phyloP scores from a whole-genome alignment of 2,329 filamentous ascomycete species.

The Knufia petricola region DNA sequence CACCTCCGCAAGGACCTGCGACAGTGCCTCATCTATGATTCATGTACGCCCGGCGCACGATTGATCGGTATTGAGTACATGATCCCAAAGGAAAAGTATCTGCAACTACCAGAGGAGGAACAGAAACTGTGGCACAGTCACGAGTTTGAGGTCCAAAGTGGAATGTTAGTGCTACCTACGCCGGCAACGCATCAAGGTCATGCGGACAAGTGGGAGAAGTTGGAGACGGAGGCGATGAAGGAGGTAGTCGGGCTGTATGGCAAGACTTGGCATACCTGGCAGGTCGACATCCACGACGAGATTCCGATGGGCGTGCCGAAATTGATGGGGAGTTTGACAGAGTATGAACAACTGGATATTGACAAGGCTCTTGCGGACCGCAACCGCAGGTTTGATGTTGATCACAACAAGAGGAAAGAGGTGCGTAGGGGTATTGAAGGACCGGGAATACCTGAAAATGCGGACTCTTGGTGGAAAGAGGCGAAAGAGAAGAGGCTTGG shows the following conservation, averaged over 20 bases:
- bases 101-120: conserved; percentile 56
- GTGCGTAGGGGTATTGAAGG: conserved; percentile 44
- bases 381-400: conserved; percentile 45
- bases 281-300: conserved; percentile 63
- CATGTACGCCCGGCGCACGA: conserved; percentile 53
- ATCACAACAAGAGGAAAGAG: conserved; percentile 44
- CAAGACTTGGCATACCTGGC: conserved; percentile 80
- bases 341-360: conserved; percentile 24
- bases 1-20: conserved; percentile 68
- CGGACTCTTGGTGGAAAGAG: conserved; percentile 40
- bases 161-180: conserved; percentile 70
- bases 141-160: conserved; percentile 64
- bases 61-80: conserved; percentile 79
- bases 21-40: conserved; percentile 80
- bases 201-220: conserved; percentile 57
- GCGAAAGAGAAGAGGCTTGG: conserved; percentile 14
- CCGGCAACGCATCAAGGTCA: conserved; percentile 37
- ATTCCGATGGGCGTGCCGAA: conserved; percentile 52
- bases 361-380: conserved; percentile 38
- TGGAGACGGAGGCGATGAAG: conserved; percentile 73
- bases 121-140: conserved; percentile 40
- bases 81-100: conserved; percentile 62
- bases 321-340: conserved; percentile 50
- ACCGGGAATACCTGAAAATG: conserved; percentile 35
- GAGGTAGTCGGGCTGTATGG: conserved; percentile 66